These are phyloP conservation scores for Apiospora phragmitis DNA, from an alignment of 2,329 filamentous ascomycete genomes.

Conservation along the genomic window DNA sequence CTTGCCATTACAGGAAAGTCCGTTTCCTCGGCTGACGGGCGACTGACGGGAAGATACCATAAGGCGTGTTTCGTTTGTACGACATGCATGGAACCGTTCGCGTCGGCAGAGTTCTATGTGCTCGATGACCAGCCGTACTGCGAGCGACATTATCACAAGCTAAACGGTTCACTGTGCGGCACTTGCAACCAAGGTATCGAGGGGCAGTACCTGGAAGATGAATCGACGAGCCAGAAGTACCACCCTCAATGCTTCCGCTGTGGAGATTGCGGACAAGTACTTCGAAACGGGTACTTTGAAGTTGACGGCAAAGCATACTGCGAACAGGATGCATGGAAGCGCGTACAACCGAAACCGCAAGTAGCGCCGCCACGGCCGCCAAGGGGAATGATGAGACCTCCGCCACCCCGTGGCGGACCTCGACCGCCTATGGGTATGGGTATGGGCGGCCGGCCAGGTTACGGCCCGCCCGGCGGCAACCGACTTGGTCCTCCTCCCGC, in stretches of 20 bases:
- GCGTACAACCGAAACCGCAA: slow-evolving; percentile 38
- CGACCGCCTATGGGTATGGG: slow-evolving; percentile 20
- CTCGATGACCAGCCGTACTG: slow-evolving; percentile 86
- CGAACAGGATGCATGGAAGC: slow-evolving; percentile 76
- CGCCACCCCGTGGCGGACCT: slow-evolving; percentile 23
- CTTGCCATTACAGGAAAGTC: slow-evolving; percentile 84
- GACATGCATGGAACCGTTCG: slow-evolving; percentile 78
- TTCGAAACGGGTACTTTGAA: slow-evolving; percentile 89
- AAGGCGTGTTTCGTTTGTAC: slow-evolving; percentile 92
- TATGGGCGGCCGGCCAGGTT: slow-evolving; percentile 20
- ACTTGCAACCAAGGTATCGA: slow-evolving; percentile 85
- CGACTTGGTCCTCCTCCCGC: slow-evolving; percentile 32
- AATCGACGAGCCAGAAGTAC: slow-evolving; percentile 69
- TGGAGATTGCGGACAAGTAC: slow-evolving; percentile 69
- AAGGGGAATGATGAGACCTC: slow-evolving; percentile 23
- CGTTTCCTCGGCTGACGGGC: slow-evolving; percentile 88
- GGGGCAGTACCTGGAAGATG: slow-evolving; percentile 88
- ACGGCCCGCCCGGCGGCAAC: slow-evolving; percentile 35
- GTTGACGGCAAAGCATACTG: slow-evolving; percentile 79
- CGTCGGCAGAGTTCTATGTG: slow-evolving; percentile 90
- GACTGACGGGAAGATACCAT: slow-evolving; percentile 90
- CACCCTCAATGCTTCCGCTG: slow-evolving; percentile 88
- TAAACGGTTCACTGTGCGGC: slow-evolving; percentile 84
- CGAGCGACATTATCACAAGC: slow-evolving; percentile 85
- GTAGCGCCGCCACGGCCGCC: neutral